Conservation (phyloP, 1,284 basidiomycete genomes). For the Microbotryum intermedium region DNA sequence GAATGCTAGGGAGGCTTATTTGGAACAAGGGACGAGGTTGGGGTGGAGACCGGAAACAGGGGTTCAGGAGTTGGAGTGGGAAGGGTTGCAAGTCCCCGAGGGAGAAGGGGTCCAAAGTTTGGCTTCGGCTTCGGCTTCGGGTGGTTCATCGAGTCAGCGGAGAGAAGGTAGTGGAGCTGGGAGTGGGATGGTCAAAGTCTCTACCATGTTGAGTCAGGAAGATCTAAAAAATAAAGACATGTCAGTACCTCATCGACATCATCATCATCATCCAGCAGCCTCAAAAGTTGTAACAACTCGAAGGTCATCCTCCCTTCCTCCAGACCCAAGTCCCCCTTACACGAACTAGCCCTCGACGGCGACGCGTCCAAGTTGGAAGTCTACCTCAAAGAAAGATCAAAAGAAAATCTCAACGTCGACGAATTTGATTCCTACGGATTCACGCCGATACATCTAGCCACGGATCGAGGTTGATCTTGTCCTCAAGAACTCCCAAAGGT, state of each 20-base stretch:
- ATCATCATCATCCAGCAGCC: conserved; percentile 67
- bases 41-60: conserved; percentile 49
- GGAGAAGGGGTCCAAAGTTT: too few species aligned
- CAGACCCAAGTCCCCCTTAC: conserved; percentile 41
- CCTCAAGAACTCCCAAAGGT: too few species aligned
- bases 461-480: conserved; percentile 65
- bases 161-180: conserved; percentile 26
- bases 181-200: conserved; percentile 24
- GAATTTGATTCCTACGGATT: conserved; percentile 59
- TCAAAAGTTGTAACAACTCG: conserved; percentile 51
- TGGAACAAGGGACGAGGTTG: conserved; percentile 56
- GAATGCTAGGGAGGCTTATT: conserved; percentile 48
- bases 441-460: conserved; percentile 72
- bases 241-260: conserved; percentile 64
- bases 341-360: conserved; percentile 57
- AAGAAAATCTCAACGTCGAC: conserved; percentile 43
- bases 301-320: conserved; percentile 13
- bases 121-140: too few species aligned
- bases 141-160: not conserved
- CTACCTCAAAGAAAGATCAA: conserved; percentile 45
- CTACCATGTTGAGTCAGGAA: conserved; percentile 29
- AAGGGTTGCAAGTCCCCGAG: conserved; percentile 21
- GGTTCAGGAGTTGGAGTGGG: conserved; percentile 23
- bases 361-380: conserved; percentile 46
- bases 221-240: conserved; percentile 55